Evolutionary conservation across 1,139 yeast species (phyloP).

Genomic region (Blastobotrys raffinosifermentans): DNA sequence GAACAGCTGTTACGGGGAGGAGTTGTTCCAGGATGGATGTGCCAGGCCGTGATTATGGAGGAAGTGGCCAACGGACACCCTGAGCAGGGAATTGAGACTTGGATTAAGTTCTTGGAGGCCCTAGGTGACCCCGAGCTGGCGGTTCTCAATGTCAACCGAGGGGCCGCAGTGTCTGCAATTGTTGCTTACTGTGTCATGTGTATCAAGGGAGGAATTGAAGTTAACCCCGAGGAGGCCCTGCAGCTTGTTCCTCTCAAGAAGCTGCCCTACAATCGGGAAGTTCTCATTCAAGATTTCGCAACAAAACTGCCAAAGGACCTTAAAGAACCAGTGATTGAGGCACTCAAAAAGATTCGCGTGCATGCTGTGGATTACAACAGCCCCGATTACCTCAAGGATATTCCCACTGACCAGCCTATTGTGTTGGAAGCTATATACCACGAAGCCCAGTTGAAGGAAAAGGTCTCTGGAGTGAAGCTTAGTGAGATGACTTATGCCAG

Average conservation of each 20-base stretch:
- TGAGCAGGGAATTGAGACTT: constrained; percentile 29
- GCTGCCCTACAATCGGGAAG: constrained; percentile 23
- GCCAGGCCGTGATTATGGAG: constrained; percentile 22
- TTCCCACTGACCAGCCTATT: constrained; percentile 23
- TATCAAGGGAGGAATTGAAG: constrained; percentile 14
- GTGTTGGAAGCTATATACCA: constrained; percentile 22
- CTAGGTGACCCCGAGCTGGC: constrained; percentile 21
- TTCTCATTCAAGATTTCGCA: constrained; percentile 16
- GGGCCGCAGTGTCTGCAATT: constrained; percentile 28
- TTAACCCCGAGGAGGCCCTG: constrained; percentile 25
- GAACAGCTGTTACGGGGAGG: constrained; percentile 18
- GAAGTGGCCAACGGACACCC: constrained; percentile 23
- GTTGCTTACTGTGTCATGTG: constrained; percentile 27
- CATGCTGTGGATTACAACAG: constrained; percentile 19
- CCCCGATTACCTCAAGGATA: constrained; percentile 18
- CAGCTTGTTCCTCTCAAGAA: constrained; percentile 28
- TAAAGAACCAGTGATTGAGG: constrained; percentile 14
- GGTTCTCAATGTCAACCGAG: constrained; percentile 21
- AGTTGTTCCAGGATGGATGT: constrained; percentile 26
- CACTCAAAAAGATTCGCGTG: constrained; percentile 18
- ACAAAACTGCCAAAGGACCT: constrained; percentile 9
- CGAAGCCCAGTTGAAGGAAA: constrained; percentile 20
- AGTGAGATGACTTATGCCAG: constrained; percentile 31
- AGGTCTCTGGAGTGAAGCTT: constrained; percentile 16
- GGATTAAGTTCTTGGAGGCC: constrained; percentile 32